Conservation (phyloP, 495 filamentous ascomycete species). For the Talaromyces borbonicus region DNA sequence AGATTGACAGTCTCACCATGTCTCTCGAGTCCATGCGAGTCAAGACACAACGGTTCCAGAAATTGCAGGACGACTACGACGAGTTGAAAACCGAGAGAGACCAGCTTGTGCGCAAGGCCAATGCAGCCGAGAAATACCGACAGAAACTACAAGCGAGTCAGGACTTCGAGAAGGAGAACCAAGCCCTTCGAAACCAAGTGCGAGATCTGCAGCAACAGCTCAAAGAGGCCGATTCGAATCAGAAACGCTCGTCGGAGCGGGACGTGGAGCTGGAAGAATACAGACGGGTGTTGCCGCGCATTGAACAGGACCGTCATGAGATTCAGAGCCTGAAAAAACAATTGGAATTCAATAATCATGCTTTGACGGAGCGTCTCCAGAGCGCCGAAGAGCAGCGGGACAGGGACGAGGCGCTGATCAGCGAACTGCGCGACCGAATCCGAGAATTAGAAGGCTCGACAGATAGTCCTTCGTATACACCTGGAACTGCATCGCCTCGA, state of each 20-base stretch:
- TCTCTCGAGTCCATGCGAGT: conserved; percentile 30
- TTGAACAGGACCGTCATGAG: conserved; percentile 53
- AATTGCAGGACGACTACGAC: conserved; percentile 56
- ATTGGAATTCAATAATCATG: conserved; percentile 48
- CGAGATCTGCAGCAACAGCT: conserved; percentile 46
- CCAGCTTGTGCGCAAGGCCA: conserved; percentile 70
- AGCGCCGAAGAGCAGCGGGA: conserved; percentile 45
- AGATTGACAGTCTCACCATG: conserved; percentile 32
- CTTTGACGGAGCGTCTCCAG: conserved; percentile 43
- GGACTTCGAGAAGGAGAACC: conserved; percentile 62
- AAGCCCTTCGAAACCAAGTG: conserved; percentile 50
- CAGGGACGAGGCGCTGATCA: conserved; percentile 43
- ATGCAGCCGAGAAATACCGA: conserved; percentile 61
- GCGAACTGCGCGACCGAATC: conserved; percentile 43
- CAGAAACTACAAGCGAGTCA: conserved; percentile 66
- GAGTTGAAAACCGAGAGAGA: conserved; percentile 64
- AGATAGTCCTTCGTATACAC: conserved; percentile 28
- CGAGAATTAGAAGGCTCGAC: conserved; percentile 39
- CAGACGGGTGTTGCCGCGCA: conserved; percentile 43
- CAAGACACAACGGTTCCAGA: conserved; percentile 41
- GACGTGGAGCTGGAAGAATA: conserved; percentile 52
- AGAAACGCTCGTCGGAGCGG: conserved; percentile 34
- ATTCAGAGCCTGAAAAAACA: conserved; percentile 46
- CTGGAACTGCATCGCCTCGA: conserved; percentile 30
- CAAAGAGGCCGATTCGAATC: conserved; percentile 42